Percentiles rank a stretch among this genome's conserved stretches.
phyloP scores from a whole-genome alignment of 2,329 filamentous ascomycete genomes.

The Aspergillus costaricaensis region DNA sequence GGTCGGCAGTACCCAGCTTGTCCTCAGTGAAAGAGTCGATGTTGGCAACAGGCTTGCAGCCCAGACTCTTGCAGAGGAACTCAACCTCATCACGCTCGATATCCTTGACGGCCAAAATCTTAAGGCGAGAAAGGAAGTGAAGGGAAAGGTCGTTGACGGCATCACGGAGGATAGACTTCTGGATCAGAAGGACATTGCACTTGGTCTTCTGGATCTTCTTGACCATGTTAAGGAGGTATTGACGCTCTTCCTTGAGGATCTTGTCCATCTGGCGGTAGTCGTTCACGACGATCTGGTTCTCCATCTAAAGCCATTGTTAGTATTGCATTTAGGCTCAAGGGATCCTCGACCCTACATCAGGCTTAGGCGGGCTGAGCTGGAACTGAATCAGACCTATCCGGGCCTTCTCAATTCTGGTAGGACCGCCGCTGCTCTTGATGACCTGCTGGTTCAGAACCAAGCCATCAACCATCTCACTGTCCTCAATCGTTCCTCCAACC shows the following conservation, averaged over 20 bases:
- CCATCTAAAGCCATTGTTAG: constrained; percentile 65
- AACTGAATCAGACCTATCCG: constrained; percentile 97
- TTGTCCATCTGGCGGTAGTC: constrained; percentile 99
- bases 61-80: constrained; percentile 98
- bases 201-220: constrained; percentile 99
- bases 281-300: constrained; percentile 98
- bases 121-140: constrained; percentile 95
- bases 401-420: constrained; percentile 93
- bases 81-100: constrained; percentile 98
- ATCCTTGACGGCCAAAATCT: constrained; percentile 94
- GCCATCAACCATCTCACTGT: constrained; percentile 95
- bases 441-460: constrained; percentile 89
- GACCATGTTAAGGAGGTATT: constrained; percentile 96
- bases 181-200: constrained; percentile 96
- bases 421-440: constrained; percentile 89
- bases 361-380: constrained; percentile 96
- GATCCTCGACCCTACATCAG: constrained; percentile 67
- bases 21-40: constrained; percentile 98
- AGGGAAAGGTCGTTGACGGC: constrained; percentile 96
- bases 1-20: constrained; percentile 89
- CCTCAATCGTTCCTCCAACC: constrained; percentile 95
- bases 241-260: constrained; percentile 98
- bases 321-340: neutral
- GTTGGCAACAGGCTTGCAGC: constrained; percentile 98
- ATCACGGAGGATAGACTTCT: constrained; percentile 97